Percentiles rank a stretch among this genome's conserved stretches.
Evolutionary conservation across 169 alveolate species (phyloP).

Genomic region (Plasmodium ovale): DNA sequence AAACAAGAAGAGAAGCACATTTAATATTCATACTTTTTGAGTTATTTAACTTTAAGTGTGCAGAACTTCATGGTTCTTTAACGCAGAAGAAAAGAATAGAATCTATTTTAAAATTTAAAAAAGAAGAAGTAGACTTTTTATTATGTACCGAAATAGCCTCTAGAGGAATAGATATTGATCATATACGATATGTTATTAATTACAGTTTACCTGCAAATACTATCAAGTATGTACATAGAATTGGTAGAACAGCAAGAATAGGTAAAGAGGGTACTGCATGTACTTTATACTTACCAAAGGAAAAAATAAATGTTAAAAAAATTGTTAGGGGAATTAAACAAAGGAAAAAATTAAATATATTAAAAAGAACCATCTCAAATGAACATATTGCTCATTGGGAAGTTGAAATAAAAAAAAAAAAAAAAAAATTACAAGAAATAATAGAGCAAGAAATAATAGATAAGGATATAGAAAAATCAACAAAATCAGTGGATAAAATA

Average conservation of each 20-base stretch:
- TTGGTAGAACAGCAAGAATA: constrained; percentile 96
- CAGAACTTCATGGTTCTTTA: constrained; percentile 96
- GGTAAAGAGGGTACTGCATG: constrained; percentile 93
- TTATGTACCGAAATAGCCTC: constrained; percentile 96
- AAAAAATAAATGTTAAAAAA: constrained; percentile 85
- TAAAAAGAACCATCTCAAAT: constrained; percentile 51
- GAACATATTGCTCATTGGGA: constrained; percentile 77
- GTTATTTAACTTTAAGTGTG: constrained; percentile 90
- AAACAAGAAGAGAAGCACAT: constrained; percentile 94
- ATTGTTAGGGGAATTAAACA: constrained; percentile 82
- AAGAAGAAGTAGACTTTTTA: constrained; percentile 89
- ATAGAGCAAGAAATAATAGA: constrained; percentile 83
- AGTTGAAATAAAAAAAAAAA: constrained; percentile 78
- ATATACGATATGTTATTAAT: constrained; percentile 93
- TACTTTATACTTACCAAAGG: constrained; percentile 93
- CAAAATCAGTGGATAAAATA: constrained; percentile 81
- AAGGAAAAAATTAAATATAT: constrained; percentile 43
- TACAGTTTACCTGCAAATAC: constrained; percentile 93
- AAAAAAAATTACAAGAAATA: constrained; percentile 79
- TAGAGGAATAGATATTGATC: constrained; percentile 95
- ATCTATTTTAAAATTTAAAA: constrained; percentile 92
- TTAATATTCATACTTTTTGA: constrained; percentile 89
- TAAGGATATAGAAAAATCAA: constrained; percentile 84
- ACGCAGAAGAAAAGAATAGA: constrained; percentile 94
- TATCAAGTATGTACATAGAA: constrained; percentile 94